Base-by-base conservation (phyloP, 176 grass and related monocot species). In the Carex cristatella region DNA sequence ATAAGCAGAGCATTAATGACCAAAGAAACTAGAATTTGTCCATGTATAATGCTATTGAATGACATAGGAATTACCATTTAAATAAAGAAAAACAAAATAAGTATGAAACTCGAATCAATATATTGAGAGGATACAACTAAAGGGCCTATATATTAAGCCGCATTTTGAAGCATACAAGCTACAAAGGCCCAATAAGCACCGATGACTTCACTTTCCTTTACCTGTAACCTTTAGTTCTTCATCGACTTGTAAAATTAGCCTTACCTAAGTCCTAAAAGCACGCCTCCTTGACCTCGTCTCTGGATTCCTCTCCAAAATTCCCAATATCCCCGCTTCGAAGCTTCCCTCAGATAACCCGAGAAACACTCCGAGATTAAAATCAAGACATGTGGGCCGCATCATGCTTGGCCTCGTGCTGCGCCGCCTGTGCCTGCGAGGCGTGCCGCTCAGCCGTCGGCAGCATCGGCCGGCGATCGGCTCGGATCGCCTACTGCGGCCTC, bases 401-500 rank as follows among this genome's bases (percentile, higher is more conserved):
- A 83, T 99, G 96, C 88, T 87, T 99, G 89, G 96, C 96, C 46
- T 99, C 96, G 10, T 99, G 96, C 88, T 99, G 96, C 91, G 96
- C 96, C 19, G 96, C 93, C 65, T 99, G 96, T 90, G 96, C 96
- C 4, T 99, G 96, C 93, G 96, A 99, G 85, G 96, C 96, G 72
- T 99, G 96, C 90, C 96, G 96, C 27, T 95, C 96, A 48, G 91
- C 92, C 77, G 96, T 95, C 60, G 93, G 93, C 80, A 90, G 93
- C 88, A 99, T 99, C 91, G 94, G 93, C 84, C 93, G 96, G 85
- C 96, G 96, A 49, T 95, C 93, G 46, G 91, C 96, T 27, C 96
- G 96, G 85, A 99, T 99, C 93, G 96, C 96, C 38, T 99, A 99
- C 87, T 99, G 96, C 71, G 93, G 96, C 35, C 96, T 99, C 87